Evolutionary conservation across 108 stramenopile species (phyloP), one percentile per base, ranked within the genome.

Genomic region (Cylindrotheca closterium): DNA sequence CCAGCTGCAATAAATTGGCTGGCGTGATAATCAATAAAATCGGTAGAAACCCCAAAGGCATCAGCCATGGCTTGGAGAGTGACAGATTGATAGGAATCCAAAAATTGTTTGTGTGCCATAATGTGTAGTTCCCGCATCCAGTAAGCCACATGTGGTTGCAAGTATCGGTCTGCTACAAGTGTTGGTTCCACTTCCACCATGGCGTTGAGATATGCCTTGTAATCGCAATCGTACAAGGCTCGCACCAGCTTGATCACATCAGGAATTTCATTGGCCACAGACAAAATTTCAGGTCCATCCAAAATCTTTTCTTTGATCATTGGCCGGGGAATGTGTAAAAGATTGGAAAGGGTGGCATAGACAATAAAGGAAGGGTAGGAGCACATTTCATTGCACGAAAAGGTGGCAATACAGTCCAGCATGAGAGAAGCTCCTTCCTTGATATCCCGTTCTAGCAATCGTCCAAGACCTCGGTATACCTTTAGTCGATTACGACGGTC

Each of bases 21-120:
- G 23, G 97, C 90, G 70, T 98, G 96, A 47, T 77, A 57, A 75
- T 99, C 99, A 52, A 99, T 76, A 72, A 96, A 97, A 29, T 83
- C 86, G 37, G 65, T 67, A 8, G 79, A 73, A 5, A 99, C 94
- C 47, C 99, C 99, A 85, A 99, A 98, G 22, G 92, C 80, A 45
- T 71, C 56, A 3, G 99, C 96, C 97, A 99, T 98, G 63, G 86
- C 84, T 28, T 81, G 77, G 23, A 99, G 77, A 19, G 92, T 93
- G 45, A 99, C 99, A 42, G 85, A 88, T 76, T 96, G 87, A 83
- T 98, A 99, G n/a, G 97, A 93, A 76, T 98, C 96, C 61, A 99
- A 87, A 82, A 98, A 99, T 78, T 99, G 97, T 66, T 86, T 79
- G 82, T 96, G 96, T 4, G 87, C 98, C 65, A 94, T 58, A 48